Percentiles rank a stretch among this genome's conserved stretches.
phyloP scores from a whole-genome alignment of 345 rosid genomes.

The Cardiospermum halicacabum region DNA sequence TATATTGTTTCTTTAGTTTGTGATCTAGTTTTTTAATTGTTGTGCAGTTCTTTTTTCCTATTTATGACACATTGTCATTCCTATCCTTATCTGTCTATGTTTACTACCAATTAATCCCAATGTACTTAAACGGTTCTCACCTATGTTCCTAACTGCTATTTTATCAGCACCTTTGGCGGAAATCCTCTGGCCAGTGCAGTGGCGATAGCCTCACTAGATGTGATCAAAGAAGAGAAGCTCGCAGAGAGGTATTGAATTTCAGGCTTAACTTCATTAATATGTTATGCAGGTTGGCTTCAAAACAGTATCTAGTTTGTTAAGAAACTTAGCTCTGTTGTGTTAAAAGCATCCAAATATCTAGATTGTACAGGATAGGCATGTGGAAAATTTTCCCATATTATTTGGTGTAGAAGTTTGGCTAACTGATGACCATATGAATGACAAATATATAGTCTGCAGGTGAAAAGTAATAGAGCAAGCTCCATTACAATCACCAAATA shows the following conservation, averaged over 20 bases:
- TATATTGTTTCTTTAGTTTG: neutral
- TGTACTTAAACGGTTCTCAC: conserved; percentile 12
- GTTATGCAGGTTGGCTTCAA: neutral
- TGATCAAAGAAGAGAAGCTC: conserved; percentile 68
- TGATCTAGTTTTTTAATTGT: neutral
- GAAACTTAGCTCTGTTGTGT: neutral
- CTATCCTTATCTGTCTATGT: conserved; percentile 6
- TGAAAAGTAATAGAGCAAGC: neutral
- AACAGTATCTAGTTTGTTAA: neutral
- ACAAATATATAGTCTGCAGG: neutral
- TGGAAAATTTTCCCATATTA: too few relatives aligned
- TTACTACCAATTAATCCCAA: neutral
- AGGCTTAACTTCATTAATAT: neutral
- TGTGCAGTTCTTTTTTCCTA: neutral
- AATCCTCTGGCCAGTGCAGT: conserved; percentile 96
- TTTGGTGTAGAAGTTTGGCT: neutral
- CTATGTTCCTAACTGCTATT: conserved; percentile 6
- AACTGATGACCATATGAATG: neutral
- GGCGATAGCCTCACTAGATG: conserved; percentile 82
- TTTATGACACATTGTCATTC: neutral
- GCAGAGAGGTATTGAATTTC: conserved; percentile 48
- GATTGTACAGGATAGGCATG: neutral
- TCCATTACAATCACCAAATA: too few relatives aligned
- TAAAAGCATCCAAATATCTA: neutral
- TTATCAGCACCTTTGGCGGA: conserved; percentile 88